Conservation (phyloP, 2,329 filamentous ascomycete genomes). For the Ophiosphaerella herpotricha region DNA sequence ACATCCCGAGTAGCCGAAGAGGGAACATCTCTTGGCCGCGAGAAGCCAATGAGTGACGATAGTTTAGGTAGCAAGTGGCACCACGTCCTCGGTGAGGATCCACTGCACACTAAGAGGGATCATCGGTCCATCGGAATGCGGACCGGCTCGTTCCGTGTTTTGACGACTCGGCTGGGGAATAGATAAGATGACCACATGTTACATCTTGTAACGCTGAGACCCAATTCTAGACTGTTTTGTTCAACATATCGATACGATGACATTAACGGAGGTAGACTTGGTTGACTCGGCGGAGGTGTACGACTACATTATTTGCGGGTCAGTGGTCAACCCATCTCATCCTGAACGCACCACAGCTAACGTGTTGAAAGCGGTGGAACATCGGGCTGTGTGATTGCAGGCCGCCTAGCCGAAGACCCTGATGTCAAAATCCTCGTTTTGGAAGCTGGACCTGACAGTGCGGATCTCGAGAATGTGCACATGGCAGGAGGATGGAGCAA, state of each 20-base stretch:
- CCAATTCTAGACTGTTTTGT: too few species aligned
- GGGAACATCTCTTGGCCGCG: too few species aligned
- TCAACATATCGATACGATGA: too few species aligned
- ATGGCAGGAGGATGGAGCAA: conserved; percentile 58
- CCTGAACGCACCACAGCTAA: not conserved
- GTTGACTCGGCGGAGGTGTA: conserved; percentile 22
- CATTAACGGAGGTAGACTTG: conserved; percentile 16
- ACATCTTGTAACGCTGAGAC: too few species aligned
- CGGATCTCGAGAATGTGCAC: conserved; percentile 54
- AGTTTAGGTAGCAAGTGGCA: too few species aligned
- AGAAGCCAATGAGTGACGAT: too few species aligned
- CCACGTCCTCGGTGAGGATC: too few species aligned
- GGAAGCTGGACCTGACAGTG: conserved; percentile 54
- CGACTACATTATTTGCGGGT: conserved; percentile 37
- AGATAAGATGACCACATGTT: conserved; percentile 3
- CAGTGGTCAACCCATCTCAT: not conserved
- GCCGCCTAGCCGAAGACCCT: conserved; percentile 53
- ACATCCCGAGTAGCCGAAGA: too few species aligned
- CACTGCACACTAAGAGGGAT: too few species aligned
- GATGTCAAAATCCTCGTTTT: conserved; percentile 50
- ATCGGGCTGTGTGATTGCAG: conserved; percentile 55
- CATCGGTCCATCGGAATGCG: not conserved
- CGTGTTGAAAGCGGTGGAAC: conserved; percentile 49
- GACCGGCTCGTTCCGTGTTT: conserved; percentile 13
- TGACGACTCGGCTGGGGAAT: not conserved